Percentiles rank a stretch among this genome's conserved stretches.
These are phyloP conservation scores for Botrytis medusae DNA, from an alignment of 2,329 filamentous ascomycete species.

Conservation along the genomic window DNA sequence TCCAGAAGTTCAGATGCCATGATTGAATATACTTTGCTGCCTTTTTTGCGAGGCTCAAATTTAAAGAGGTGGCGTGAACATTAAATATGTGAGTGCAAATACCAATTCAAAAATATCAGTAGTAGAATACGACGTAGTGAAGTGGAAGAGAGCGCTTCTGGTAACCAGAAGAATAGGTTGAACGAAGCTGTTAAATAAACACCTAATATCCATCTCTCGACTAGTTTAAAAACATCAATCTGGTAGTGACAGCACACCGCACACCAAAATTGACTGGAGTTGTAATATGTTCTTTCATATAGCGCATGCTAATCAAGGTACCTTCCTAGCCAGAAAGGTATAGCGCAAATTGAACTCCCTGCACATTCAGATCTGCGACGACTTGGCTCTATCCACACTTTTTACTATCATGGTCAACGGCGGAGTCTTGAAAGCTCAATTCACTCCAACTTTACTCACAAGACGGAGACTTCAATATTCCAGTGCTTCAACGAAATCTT, in stretches of 20 bases:
- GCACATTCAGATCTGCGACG: neutral
- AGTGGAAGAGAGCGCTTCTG: neutral
- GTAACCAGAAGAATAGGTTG: neutral
- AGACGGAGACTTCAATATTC: neutral
- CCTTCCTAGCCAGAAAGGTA: neutral
- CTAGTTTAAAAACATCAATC: neutral
- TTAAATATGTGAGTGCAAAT: neutral
- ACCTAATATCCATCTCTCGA: neutral
- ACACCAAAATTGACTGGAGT: neutral
- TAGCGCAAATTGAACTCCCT: neutral
- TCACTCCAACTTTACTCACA: neutral
- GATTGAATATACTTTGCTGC: neutral
- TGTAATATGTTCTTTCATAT: neutral
- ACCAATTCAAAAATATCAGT: neutral
- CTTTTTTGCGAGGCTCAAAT: neutral
- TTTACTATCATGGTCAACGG: neutral
- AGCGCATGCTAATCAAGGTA: neutral
- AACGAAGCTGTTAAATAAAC: neutral
- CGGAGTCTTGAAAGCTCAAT: neutral
- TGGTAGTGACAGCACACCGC: neutral
- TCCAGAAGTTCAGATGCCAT: neutral
- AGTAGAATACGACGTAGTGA: neutral
- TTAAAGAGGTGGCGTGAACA: neutral
- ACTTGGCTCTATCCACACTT: neutral
- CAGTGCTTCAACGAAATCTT: neutral